phyloP scores from a whole-genome alignment of 441 rosid genomes.

The Bruguiera hainesii region DNA sequence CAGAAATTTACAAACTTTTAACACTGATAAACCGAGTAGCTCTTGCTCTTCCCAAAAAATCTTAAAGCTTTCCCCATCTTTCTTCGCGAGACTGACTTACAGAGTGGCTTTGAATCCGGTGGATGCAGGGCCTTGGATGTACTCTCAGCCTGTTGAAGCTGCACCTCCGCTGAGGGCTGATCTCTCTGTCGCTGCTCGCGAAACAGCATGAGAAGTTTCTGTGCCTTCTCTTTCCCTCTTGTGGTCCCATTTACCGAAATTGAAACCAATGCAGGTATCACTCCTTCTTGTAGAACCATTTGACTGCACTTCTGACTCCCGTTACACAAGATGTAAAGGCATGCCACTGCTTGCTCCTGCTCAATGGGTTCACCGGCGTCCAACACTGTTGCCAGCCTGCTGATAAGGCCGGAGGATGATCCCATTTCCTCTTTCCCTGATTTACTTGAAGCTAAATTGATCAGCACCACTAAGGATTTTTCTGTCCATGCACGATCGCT shows the following conservation, averaged over 20 bases:
- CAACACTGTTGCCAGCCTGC: slow-evolving; percentile 55
- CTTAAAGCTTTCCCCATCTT: slow-evolving; percentile 62
- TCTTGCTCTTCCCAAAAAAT: slow-evolving; percentile 76
- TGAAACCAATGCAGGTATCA: slow-evolving; percentile 91
- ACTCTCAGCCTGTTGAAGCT: slow-evolving; percentile 29
- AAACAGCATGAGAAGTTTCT: slow-evolving; percentile 84
- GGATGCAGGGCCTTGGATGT: slow-evolving; percentile 30
- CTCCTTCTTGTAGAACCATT: slow-evolving; percentile 94
- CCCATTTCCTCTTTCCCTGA: slow-evolving; percentile 67
- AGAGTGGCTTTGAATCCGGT: slow-evolving; percentile 53
- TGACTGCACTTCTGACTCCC: slow-evolving; percentile 78
- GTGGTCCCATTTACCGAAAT: slow-evolving; percentile 82
- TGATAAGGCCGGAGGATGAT: slow-evolving; percentile 61
- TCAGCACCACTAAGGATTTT: slow-evolving; percentile 71
- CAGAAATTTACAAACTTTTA: slow-evolving; percentile 28
- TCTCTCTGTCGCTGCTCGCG: slow-evolving; percentile 93
- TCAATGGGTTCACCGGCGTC: slow-evolving; percentile 66
- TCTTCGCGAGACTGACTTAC: slow-evolving; percentile 69
- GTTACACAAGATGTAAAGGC: slow-evolving; percentile 69
- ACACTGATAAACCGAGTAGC: slow-evolving; percentile 59
- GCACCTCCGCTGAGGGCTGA: slow-evolving; percentile 40
- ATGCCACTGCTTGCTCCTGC: slow-evolving; percentile 89
- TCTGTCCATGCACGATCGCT: slow-evolving; percentile 70
- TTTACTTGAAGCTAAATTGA: slow-evolving; percentile 63
- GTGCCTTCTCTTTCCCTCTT: slow-evolving; percentile 85